Percentiles rank a stretch among this genome's conserved stretches.
Conservation (phyloP, 208 protist genomes). For the Leishmania guyanensis region DNA sequence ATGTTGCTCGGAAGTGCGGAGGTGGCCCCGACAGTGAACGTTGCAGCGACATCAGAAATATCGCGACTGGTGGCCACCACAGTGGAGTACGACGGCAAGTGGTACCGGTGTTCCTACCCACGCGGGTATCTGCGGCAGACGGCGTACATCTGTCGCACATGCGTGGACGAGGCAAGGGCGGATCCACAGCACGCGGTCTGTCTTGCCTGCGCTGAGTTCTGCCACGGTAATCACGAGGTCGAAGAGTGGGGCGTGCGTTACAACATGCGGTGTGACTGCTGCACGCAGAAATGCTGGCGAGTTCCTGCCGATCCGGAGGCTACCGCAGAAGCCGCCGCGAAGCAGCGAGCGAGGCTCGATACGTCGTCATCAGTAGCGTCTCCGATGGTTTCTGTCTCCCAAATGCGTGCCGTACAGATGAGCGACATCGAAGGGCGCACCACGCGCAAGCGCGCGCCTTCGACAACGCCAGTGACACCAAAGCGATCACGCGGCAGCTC, state of each 20-base stretch:
- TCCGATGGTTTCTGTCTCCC: background rate
- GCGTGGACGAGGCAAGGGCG: slow-evolving; percentile 57
- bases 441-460: slow-evolving; percentile 52
- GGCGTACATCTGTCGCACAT: slow-evolving; percentile 85
- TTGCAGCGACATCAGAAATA: slow-evolving; percentile 59
- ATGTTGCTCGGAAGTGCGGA: slow-evolving; percentile 71
- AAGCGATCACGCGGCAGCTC: slow-evolving; percentile 42
- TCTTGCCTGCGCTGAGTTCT: slow-evolving; percentile 82
- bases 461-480: slow-evolving; percentile 48
- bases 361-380: background rate
- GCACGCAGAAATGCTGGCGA: slow-evolving; percentile 75
- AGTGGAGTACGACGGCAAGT: slow-evolving; percentile 62
- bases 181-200: slow-evolving; percentile 70
- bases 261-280: slow-evolving; percentile 90
- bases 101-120: slow-evolving; percentile 80
- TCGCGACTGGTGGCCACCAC: slow-evolving; percentile 70
- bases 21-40: slow-evolving; percentile 44
- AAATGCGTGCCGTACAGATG: slow-evolving; percentile 10
- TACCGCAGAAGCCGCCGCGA: background rate
- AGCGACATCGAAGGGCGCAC: slow-evolving; percentile 27
- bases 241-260: slow-evolving; percentile 87
- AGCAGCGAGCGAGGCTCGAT: background rate
- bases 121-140: slow-evolving; percentile 77
- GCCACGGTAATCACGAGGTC: slow-evolving; percentile 76
- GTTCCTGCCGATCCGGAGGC: slow-evolving; percentile 8